phyloP scores from a whole-genome alignment of 1,139 yeast species.

The Diutina catenulata region DNA sequence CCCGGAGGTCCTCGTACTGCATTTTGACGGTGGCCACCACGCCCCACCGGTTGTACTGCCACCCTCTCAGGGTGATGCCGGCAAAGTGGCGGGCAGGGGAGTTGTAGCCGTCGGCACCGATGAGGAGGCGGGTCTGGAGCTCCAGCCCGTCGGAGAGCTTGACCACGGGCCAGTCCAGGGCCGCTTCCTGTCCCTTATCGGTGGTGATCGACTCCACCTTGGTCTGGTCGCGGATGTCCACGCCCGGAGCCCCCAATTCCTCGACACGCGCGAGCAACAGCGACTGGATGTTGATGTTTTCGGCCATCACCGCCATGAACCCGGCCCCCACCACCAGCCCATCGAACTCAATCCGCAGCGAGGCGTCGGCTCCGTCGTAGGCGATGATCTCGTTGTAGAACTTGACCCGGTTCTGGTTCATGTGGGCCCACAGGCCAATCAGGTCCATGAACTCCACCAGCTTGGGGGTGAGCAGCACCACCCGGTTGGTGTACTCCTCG shows the following conservation, averaged over 20 bases:
- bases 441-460: conserved; percentile 52
- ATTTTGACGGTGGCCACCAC: conserved; percentile 79
- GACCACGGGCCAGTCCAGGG: conserved; percentile 67
- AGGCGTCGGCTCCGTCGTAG: conserved; percentile 67
- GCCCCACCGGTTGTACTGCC: conserved; percentile 84
- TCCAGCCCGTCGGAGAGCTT: conserved; percentile 53
- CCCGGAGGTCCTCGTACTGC: conserved; percentile 58
- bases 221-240: conserved; percentile 46
- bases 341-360: conserved; percentile 63
- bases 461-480: conserved; percentile 77
- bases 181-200: conserved; percentile 14
- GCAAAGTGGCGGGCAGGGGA: conserved; percentile 86
- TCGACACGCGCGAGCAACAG: conserved; percentile 48
- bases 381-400: conserved; percentile 75
- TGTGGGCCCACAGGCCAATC: conserved; percentile 68
- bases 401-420: conserved; percentile 59
- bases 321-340: conserved; percentile 29
- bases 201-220: conserved; percentile 43
- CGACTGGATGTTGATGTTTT: conserved; percentile 73
- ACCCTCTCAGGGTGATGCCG: conserved; percentile 76
- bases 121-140: conserved; percentile 58
- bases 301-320: conserved; percentile 72
- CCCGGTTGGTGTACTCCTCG: conserved; percentile 58
- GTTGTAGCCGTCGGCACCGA: conserved; percentile 95
- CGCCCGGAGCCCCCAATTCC: conserved; percentile 30